These are phyloP conservation scores for Arthrobotrys entomopaga DNA, from an alignment of 2,329 filamentous ascomycete genomes.

Conservation along the genomic window DNA sequence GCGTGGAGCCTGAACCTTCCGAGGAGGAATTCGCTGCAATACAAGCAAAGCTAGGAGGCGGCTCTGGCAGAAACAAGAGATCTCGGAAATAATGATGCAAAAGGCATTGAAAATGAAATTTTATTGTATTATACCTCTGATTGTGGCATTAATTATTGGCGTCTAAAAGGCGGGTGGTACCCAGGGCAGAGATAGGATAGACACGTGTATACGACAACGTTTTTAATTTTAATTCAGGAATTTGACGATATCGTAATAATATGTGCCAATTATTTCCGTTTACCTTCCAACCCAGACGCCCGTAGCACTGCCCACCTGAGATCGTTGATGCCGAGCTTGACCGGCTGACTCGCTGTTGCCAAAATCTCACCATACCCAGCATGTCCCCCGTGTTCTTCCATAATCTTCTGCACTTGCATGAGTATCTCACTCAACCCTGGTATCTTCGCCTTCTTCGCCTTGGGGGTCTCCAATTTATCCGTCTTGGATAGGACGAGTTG, in stretches of 20 bases:
- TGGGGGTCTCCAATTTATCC: constrained; percentile 66
- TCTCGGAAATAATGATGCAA: constrained; percentile 20
- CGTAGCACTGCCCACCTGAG: constrained; percentile 73
- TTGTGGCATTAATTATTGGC: constrained; percentile 43
- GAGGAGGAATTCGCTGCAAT: constrained; percentile 58
- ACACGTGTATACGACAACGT: constrained; percentile 22
- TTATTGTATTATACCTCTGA: constrained; percentile 35
- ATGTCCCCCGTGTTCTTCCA: constrained; percentile 62
- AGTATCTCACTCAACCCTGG: constrained; percentile 60
- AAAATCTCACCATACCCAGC: constrained; percentile 70
- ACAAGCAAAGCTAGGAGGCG: constrained; percentile 20
- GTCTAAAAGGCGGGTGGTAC: constrained; percentile 31
- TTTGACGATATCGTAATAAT: not conserved
- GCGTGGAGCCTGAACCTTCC: constrained; percentile 65
- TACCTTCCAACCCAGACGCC: constrained; percentile 69
- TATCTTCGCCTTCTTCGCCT: constrained; percentile 58
- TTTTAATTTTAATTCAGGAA: constrained; percentile 7
- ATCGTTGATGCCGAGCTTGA: constrained; percentile 70
- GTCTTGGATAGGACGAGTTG: constrained; percentile 75
- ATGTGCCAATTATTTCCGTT: constrained; percentile 59
- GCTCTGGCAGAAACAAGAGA: constrained; percentile 46
- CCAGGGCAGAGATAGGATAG: constrained; percentile 14
- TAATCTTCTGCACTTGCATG: constrained; percentile 61
- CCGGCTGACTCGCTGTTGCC: constrained; percentile 66
- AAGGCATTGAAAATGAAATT: not conserved